Percentiles rank a stretch among this genome's conserved stretches.
phyloP scores from a whole-genome alignment of 306 rosid genomes.

The Cicer chorassanicum region DNA sequence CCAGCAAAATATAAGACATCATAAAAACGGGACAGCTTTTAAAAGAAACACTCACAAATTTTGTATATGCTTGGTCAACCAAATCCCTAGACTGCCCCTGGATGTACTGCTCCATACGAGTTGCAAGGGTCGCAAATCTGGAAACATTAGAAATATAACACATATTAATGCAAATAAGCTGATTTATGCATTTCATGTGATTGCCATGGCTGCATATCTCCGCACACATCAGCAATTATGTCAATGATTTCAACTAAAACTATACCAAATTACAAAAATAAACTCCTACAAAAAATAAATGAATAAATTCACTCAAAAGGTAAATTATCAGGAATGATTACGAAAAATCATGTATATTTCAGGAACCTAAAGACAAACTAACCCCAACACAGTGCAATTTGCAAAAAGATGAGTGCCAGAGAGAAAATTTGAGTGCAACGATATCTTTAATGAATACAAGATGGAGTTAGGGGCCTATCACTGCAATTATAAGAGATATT shows the following conservation, averaged over 20 bases:
- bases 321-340: slow-evolving; percentile 3
- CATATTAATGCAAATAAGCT: background rate
- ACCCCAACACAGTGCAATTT: background rate
- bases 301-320: background rate
- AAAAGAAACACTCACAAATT: slow-evolving; percentile 72
- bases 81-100: slow-evolving; percentile 99
- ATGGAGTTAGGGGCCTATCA: slow-evolving; percentile 31
- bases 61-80: slow-evolving; percentile 98
- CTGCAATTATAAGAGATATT: slow-evolving; percentile 22
- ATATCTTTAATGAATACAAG: slow-evolving; percentile 11
- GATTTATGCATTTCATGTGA: slow-evolving; percentile 5
- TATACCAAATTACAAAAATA: background rate
- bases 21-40: slow-evolving; percentile 31
- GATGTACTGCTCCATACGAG: slow-evolving; percentile 98
- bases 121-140: slow-evolving; percentile 94
- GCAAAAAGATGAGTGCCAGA: slow-evolving; percentile 9
- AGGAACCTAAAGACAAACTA: slow-evolving; percentile 29
- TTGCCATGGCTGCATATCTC: background rate
- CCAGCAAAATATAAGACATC: slow-evolving; percentile 24
- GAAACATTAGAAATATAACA: slow-evolving; percentile 18
- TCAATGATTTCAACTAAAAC: slow-evolving; percentile 17
- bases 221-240: background rate
- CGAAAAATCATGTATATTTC: background rate
- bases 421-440: background rate
- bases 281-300: slow-evolving; percentile 19